Evolutionary conservation across 2,329 filamentous ascomycete genomes (phyloP).

Genomic region (Aspergillus sp.): DNA sequence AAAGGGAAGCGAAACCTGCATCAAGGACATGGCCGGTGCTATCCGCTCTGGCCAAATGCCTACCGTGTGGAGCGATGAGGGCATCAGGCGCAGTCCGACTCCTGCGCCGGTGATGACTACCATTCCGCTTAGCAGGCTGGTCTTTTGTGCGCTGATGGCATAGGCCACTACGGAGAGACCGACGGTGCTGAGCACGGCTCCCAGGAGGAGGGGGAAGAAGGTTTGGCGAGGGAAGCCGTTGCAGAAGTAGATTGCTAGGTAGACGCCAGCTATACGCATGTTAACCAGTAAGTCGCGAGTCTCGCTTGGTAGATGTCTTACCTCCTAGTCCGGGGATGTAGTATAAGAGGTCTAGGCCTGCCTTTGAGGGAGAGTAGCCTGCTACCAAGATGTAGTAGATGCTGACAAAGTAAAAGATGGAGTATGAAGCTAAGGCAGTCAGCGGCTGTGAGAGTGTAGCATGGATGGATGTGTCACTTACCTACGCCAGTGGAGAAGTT

Average conservation of each 20-base stretch:
- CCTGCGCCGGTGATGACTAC: slow-evolving; percentile 66
- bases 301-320: slow-evolving; percentile 28
- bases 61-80: slow-evolving; percentile 62
- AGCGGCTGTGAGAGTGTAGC: background rate
- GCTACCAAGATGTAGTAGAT: slow-evolving; percentile 68
- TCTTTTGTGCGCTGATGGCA: slow-evolving; percentile 55
- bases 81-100: slow-evolving; percentile 67
- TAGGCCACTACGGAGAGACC: slow-evolving; percentile 62
- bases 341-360: slow-evolving; percentile 62
- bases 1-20: slow-evolving; percentile 61
- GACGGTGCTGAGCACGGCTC: slow-evolving; percentile 57
- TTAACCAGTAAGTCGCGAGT: background rate
- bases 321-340: slow-evolving; percentile 65
- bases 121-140: slow-evolving; percentile 62
- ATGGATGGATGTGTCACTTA: slow-evolving; percentile 24
- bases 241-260: slow-evolving; percentile 59
- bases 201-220: slow-evolving; percentile 59
- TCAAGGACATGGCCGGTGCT: slow-evolving; percentile 60
- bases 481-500: slow-evolving; percentile 61
- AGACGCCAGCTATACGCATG: slow-evolving; percentile 51
- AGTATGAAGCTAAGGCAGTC: slow-evolving; percentile 40
- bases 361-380: slow-evolving; percentile 52
- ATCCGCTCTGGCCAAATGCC: slow-evolving; percentile 62
- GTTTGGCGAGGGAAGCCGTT: slow-evolving; percentile 65
- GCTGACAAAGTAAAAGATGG: slow-evolving; percentile 68